Evolutionary conservation across 1,284 basidiomycete genomes (phyloP).

Genomic region (Apiotrichum akiyoshidainum): DNA sequence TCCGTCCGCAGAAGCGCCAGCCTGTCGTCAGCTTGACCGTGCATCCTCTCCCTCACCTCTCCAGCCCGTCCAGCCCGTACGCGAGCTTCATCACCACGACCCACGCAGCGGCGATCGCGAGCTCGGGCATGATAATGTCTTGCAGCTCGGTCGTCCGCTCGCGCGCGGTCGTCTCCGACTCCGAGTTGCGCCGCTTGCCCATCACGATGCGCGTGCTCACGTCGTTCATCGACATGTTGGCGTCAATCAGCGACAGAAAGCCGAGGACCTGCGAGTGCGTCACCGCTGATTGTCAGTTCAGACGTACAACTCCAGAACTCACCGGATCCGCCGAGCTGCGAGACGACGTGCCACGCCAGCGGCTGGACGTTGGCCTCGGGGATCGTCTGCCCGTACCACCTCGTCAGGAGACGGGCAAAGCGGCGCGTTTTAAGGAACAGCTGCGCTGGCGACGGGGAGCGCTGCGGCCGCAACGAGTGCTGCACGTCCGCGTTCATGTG

Average conservation of each 20-base stretch:
- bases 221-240: constrained; percentile 45
- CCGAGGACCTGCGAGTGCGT: constrained; percentile 53
- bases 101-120: constrained; percentile 63
- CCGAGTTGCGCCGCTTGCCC: constrained; percentile 36
- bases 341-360: constrained; percentile 73
- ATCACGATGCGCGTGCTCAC: constrained; percentile 33
- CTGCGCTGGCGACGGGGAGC: constrained; percentile 22
- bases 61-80: constrained; percentile 73
- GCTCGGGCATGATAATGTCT: constrained; percentile 64
- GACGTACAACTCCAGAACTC: constrained; percentile 60
- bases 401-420: constrained; percentile 27
- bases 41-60: constrained; percentile 55
- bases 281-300: constrained; percentile 53
- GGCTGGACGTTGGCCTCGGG: constrained; percentile 76
- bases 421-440: constrained; percentile 20
- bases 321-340: constrained; percentile 71
- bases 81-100: constrained; percentile 74
- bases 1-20: constrained; percentile 20
- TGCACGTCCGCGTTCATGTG: constrained; percentile 14
- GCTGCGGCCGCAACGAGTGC: constrained; percentile 18
- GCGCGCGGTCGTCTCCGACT: not conserved
- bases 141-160: constrained; percentile 9
- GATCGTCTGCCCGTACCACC: constrained; percentile 60
- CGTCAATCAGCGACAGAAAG: constrained; percentile 35
- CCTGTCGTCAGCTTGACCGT: constrained; percentile 16